A percentile compares a stretch with the other conserved stretches of the same genome.
phyloP scores from a whole-genome alignment of 169 alveolate species.

The Plasmodium inui region DNA sequence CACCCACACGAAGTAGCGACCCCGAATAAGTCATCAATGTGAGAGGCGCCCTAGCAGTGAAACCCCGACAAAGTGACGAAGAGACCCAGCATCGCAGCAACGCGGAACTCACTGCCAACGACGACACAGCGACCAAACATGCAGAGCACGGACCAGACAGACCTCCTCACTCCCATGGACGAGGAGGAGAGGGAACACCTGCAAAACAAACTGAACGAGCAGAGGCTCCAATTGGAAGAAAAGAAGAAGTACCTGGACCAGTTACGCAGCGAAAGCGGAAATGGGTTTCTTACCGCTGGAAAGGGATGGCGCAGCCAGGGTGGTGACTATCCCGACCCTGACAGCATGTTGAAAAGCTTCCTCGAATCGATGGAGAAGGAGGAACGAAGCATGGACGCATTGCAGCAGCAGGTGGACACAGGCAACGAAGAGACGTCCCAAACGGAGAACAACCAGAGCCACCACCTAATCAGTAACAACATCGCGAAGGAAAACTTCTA shows the following conservation, averaged over 20 bases:
- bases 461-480: background rate
- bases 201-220: constrained; percentile 58
- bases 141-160: background rate
- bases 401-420: constrained; percentile 1
- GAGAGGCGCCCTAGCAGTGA: background rate
- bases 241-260: constrained; percentile 63
- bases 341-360: constrained; percentile 34
- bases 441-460: background rate
- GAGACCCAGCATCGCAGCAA: too few relatives aligned
- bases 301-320: background rate
- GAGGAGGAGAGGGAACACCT: constrained; percentile 46
- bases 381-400: background rate
- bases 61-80: background rate
- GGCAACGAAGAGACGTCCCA: background rate
- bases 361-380: constrained; percentile 35
- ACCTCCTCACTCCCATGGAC: constrained; percentile 46
- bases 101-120: background rate
- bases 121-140: background rate
- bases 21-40: background rate
- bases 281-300: background rate
- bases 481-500: background rate
- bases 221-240: constrained; percentile 57
- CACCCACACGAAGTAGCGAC: background rate
- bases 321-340: constrained; percentile 64
- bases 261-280: constrained; percentile 5